These are phyloP conservation scores for Fraxinus cuspidata DNA, from an alignment of 257 asterid species.

Conservation along the genomic window DNA sequence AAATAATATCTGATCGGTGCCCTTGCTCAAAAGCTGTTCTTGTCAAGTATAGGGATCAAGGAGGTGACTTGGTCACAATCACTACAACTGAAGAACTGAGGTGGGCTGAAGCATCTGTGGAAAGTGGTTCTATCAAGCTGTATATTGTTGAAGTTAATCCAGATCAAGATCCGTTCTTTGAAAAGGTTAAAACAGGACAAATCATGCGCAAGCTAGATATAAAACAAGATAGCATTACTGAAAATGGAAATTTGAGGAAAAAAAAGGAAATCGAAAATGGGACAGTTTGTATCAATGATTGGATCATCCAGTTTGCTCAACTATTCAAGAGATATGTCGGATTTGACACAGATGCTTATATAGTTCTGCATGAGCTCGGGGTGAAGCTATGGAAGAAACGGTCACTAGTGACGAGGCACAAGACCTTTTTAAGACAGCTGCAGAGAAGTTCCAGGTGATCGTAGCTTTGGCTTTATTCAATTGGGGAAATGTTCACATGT, in stretches of 20 bases:
- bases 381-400: conserved; percentile 79
- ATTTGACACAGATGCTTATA: conserved; percentile 67
- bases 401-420: conserved; percentile 88
- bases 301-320: conserved; percentile 77
- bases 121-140: conserved; percentile 62
- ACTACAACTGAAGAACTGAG: conserved; percentile 74
- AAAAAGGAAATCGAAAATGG: conserved; percentile 33
- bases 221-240: conserved; percentile 24
- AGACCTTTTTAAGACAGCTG: conserved; percentile 55
- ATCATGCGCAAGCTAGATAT: conserved; percentile 11
- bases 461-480: conserved; percentile 86
- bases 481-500: conserved; percentile 82
- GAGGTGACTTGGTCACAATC: conserved; percentile 86
- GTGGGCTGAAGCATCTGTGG: conserved; percentile 74
- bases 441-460: conserved; percentile 81
- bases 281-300: conserved; percentile 65
- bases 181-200: conserved; percentile 36
- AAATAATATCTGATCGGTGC: conserved; percentile 57
- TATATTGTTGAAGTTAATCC: conserved; percentile 66
- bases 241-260: conserved; percentile 42
- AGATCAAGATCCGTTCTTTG: conserved; percentile 64
- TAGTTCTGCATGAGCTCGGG: conserved; percentile 74
- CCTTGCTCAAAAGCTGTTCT: conserved; percentile 57
- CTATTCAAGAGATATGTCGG: conserved; percentile 72
- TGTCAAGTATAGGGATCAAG: conserved; percentile 80